Evolutionary conservation across 2,329 filamentous ascomycete genomes (phyloP).

Genomic region (Raffaelea arxii): DNA sequence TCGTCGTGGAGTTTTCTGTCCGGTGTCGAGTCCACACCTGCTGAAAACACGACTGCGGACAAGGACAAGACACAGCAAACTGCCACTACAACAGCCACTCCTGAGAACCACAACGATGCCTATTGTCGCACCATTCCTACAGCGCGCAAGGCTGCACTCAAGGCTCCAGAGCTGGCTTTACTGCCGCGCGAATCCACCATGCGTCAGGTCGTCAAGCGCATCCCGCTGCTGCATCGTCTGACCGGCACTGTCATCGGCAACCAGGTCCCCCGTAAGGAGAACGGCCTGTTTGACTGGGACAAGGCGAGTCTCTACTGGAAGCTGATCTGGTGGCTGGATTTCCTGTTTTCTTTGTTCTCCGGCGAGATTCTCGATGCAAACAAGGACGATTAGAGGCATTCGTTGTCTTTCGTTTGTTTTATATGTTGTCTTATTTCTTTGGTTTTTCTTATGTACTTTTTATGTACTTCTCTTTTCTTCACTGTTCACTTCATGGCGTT

Average conservation of each 20-base stretch:
- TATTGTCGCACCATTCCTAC: conserved; percentile 57
- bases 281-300: conserved; percentile 69
- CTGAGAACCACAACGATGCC: conserved; percentile 25
- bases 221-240: conserved; percentile 65
- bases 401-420: neutral
- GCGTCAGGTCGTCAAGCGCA: conserved; percentile 53
- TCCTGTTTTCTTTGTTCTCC: conserved; percentile 47
- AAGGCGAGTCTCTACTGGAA: conserved; percentile 59
- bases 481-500: neutral
- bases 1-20: neutral
- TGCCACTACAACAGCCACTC: neutral
- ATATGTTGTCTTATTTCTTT: neutral
- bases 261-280: conserved; percentile 61
- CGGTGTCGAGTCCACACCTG: too few relatives aligned
- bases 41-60: too few relatives aligned
- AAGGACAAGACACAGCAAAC: neutral
- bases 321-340: conserved; percentile 53
- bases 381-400: conserved; percentile 42
- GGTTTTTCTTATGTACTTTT: neutral
- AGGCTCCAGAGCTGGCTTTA: conserved; percentile 61
- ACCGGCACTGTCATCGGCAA: conserved; percentile 64
- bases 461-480: neutral
- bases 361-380: conserved; percentile 47
- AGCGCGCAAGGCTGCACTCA: conserved; percentile 53
- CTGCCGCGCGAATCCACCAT: conserved; percentile 57